These are phyloP conservation scores for Schizosaccharomyces cryophilus DNA, from an alignment of 805 yeast species.

Conservation along the genomic window DNA sequence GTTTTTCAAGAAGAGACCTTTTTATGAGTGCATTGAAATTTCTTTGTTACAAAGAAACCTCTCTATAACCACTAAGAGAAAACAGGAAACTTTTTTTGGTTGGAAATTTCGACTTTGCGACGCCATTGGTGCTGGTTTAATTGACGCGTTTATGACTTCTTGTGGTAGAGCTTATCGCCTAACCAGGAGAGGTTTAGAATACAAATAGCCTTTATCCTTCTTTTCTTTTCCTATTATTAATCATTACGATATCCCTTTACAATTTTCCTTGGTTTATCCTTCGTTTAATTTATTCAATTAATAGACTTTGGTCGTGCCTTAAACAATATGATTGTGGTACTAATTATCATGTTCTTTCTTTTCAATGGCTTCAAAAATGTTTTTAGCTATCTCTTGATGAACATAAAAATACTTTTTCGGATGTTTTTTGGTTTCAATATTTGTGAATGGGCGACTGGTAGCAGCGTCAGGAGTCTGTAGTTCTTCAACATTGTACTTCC, in stretches of 20 bases:
- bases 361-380: background rate
- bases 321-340: too few species aligned
- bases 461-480: background rate
- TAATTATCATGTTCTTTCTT: background rate
- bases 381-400: background rate
- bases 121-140: background rate
- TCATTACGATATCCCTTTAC: background rate
- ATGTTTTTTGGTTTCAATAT: background rate
- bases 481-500: background rate
- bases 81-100: background rate
- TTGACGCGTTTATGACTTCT: constrained; percentile 1
- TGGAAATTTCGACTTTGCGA: constrained; percentile 2
- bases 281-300: too few species aligned
- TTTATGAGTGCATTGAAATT: background rate
- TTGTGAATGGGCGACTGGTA: background rate
- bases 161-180: background rate
- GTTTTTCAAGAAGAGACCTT: background rate
- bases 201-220: background rate
- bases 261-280: background rate
- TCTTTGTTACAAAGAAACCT: background rate
- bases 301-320: too few species aligned
- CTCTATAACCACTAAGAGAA: background rate
- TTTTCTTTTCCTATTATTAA: background rate
- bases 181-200: background rate
- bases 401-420: background rate